phyloP scores from a whole-genome alignment of 805 yeast genomes.

The Saturnispora gosingensis region DNA sequence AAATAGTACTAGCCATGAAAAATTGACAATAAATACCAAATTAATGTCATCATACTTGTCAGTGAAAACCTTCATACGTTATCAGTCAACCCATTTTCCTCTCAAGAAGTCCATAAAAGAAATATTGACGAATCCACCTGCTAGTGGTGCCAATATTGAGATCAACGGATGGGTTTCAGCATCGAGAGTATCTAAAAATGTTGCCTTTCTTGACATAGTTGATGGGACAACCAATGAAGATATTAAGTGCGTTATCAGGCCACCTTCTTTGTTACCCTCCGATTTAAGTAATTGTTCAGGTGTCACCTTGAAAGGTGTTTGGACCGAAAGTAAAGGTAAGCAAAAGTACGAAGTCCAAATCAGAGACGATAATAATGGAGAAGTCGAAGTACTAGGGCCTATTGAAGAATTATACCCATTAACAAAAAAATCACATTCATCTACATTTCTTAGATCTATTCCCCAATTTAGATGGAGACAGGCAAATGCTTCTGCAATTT shows the following conservation, averaged over 20 bases:
- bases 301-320: conserved; percentile 23
- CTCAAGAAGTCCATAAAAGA: conserved; percentile 19
- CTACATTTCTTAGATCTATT: conserved; percentile 57
- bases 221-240: conserved; percentile 63
- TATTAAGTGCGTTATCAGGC: conserved; percentile 47
- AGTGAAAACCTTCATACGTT: background rate
- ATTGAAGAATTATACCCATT: conserved; percentile 64
- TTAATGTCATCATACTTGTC: background rate
- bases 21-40: background rate
- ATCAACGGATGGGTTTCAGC: conserved; percentile 72
- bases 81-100: background rate
- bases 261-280: conserved; percentile 25
- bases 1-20: background rate
- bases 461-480: conserved; percentile 77
- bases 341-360: conserved; percentile 46
- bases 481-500: conserved; percentile 48
- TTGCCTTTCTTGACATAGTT: conserved; percentile 67
- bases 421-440: conserved; percentile 67
- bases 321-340: conserved; percentile 38
- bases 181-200: conserved; percentile 61
- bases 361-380: conserved; percentile 21
- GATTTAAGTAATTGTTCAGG: conserved; percentile 32
- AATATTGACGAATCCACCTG: conserved; percentile 29
- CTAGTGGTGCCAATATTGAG: conserved; percentile 28
- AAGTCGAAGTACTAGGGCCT: conserved; percentile 46